Evolutionary conservation across 305 asterid genomes (phyloP).

Genomic region (Solanum hybrid): DNA sequence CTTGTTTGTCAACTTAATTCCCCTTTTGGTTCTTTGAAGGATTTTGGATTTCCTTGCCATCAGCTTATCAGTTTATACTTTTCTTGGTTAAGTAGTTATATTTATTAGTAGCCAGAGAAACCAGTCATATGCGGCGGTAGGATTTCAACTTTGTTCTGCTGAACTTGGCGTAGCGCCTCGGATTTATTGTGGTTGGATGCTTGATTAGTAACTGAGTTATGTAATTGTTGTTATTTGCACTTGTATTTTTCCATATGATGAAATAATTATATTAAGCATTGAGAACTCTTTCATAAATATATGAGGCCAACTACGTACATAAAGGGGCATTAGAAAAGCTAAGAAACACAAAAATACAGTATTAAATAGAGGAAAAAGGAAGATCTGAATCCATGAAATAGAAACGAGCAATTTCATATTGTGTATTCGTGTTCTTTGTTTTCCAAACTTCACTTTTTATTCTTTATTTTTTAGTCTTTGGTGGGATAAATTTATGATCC

Average conservation of each 20-base stretch:
- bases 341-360: background rate
- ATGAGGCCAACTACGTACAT: background rate
- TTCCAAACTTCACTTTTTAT: background rate
- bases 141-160: background rate
- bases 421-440: background rate
- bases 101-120: background rate
- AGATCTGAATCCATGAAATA: background rate
- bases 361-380: background rate
- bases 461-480: too few relatives aligned
- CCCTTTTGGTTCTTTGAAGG: background rate
- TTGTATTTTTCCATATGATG: background rate
- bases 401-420: background rate
- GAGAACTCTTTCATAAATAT: background rate
- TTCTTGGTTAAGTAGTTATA: background rate
- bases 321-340: background rate
- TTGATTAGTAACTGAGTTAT: background rate
- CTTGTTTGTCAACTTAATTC: background rate
- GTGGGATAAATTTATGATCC: background rate
- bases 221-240: background rate
- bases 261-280: background rate
- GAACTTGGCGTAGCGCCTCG: background rate
- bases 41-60: background rate
- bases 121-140: background rate
- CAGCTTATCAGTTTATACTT: background rate
- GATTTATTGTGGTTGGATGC: background rate